Evolutionary conservation across 2,329 filamentous ascomycete species (phyloP), one percentile per base, ranked within the genome.

Genomic region (Xylaria sp.): DNA sequence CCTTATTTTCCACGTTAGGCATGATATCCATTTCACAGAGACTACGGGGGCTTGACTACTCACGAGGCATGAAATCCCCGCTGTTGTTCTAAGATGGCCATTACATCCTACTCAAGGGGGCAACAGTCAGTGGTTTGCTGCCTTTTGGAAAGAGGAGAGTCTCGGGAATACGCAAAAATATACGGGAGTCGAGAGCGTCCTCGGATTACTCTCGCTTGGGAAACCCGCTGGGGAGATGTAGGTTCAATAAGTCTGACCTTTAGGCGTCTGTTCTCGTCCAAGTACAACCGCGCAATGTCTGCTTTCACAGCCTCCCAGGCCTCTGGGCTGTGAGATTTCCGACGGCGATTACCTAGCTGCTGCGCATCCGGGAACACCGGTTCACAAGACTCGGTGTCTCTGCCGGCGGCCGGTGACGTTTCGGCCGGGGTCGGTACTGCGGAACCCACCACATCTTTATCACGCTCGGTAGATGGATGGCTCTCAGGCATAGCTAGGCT

Each of bases 41-140:
- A 31, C 33, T 51, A 6, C 20, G 5, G 15, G 22, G 27, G 22
- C 5, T 31, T 22, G 47, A 45, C 38, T 25, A 71, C 74, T 72
- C 73, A 76, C 75, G 75, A 74, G 63, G 75, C 72, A 49, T 64
- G 70, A 66, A 76, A 73, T 10, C 73, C 70, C 67, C 65, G 68
- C 59, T 69, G 61, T 57, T 69, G 61, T 61, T 71, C 70, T 70
- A 76, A 71, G 22, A 75, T 72, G 27, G 70, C 68, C 72, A 76
- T 76, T 29, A 76, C 74, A 66, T 75, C 71, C 69, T 75, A 44
- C 36, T 33, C 59, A 27, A 33, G n/a, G 45, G 54, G n/a, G 38
- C 13, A 61, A 38, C 20, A 13, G 63, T 66, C 51, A 66, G 54
- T 31, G 7, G 11, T 31, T 22, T 17, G 47, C 59, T 29, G 22